Conservation (phyloP, 2,329 filamentous ascomycete species). For the Ophiostoma quercus region DNA sequence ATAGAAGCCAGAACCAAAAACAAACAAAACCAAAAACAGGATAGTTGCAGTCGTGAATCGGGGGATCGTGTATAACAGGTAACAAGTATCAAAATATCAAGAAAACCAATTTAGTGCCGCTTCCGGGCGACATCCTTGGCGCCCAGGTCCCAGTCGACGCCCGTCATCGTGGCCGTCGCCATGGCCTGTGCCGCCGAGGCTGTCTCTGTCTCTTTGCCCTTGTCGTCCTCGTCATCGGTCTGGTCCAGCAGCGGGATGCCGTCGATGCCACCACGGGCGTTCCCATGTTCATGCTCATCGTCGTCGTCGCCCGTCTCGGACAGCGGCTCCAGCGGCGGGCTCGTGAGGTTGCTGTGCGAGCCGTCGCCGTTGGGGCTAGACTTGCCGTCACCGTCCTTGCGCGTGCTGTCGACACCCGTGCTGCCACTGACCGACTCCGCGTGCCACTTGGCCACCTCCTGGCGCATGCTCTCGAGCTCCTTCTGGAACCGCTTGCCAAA, state of each 20-base stretch:
- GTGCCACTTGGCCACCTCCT: constrained; percentile 87
- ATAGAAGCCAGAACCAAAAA: background rate
- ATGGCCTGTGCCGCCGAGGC: constrained; percentile 5
- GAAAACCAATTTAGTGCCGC: constrained; percentile 29
- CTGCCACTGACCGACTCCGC: constrained; percentile 40
- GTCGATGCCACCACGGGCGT: constrained; percentile 41
- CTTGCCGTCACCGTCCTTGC: constrained; percentile 7
- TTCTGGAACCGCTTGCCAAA: constrained; percentile 97
- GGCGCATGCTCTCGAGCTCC: constrained; percentile 82
- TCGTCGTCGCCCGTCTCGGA: constrained; percentile 27
- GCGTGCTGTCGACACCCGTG: background rate
- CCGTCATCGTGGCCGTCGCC: constrained; percentile 24
- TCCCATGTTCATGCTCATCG: constrained; percentile 27
- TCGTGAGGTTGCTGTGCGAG: constrained; percentile 21
- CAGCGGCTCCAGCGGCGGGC: constrained; percentile 24
- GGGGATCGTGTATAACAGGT: background rate
- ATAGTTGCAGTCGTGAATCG: background rate
- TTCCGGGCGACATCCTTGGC: constrained; percentile 45
- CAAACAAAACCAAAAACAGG: background rate
- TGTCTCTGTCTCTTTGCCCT: background rate
- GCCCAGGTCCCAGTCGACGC: constrained; percentile 35
- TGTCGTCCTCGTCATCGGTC: constrained; percentile 18
- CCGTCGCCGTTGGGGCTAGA: background rate
- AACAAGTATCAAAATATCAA: background rate
- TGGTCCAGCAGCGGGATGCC: constrained; percentile 54